Base-by-base conservation (phyloP, 257 asterid species). In the Gentiana straminea region DNA sequence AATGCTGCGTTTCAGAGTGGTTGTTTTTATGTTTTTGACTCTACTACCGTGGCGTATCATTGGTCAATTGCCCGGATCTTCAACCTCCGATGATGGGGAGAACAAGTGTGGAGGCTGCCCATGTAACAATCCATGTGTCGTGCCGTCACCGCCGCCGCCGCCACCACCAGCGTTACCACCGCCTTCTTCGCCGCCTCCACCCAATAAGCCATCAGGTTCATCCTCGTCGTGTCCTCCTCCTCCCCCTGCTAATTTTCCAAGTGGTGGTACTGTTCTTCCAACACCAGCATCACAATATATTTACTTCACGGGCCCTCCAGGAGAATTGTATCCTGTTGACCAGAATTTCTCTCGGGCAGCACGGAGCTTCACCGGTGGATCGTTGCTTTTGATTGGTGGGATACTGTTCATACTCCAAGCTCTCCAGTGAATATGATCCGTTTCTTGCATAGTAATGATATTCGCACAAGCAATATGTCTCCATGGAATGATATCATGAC, bases 101-200 rank as follows among this genome's bases (percentile, higher is more conserved):
- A 81, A 74, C 77, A 86, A 83, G 77, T 86, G 95, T 39, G 91
- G 86, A 2, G 68, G 75, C 11, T 86, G 94, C 73, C 94, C 95
- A 47, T 86, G 95, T 69, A 70, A 79, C 69, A 77, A 43, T 46
- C 85, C 95, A 4, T 86, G 95, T 52, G 54, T 68, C 0, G 68
- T 75, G 0, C 68, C 80, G 1, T 73, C 86, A 0, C 73, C 81
- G 0, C 79, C 86, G 2, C 76, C 84, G 0, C 68, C 71, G 0
- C 51, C 70, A 0, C 45, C 61, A 0, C 66, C 72, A 0, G 64
- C 81, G 0, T 63, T 79, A 1, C 74, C 83, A 0, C 73, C 76
- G 0, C 74, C 61, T 0, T 48, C 63, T 0, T 50, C 74, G 2
- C 63, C 62, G 53, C 62, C 67, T 1, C 57, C 64, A 0, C 0